phyloP scores from a whole-genome alignment of 257 asterid species.

The Cruciata laevipes region DNA sequence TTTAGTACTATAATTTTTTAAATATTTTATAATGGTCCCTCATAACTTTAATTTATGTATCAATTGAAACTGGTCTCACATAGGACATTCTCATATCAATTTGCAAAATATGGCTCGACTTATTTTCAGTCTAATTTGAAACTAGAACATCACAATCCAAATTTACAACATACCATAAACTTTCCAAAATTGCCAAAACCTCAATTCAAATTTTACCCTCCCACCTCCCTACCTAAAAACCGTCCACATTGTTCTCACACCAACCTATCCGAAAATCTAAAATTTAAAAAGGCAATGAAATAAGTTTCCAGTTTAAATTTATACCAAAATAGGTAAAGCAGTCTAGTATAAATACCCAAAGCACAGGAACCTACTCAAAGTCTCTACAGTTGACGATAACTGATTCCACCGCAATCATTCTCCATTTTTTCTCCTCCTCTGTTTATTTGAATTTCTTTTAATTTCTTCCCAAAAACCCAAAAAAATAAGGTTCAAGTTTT shows the following conservation, averaged over 20 bases:
- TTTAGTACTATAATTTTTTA: no score
- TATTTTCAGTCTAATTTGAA: no score
- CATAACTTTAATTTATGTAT: no score
- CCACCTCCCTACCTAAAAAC: background rate
- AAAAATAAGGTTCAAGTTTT: background rate
- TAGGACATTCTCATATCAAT: no score
- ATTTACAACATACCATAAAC: background rate
- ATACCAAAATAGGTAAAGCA: background rate
- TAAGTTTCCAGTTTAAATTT: no score
- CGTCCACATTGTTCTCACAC: background rate
- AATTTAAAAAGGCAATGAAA: background rate
- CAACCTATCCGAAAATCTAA: background rate
- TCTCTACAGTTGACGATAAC: conserved; percentile 19
- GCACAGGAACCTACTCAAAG: background rate
- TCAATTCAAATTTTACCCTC: no score
- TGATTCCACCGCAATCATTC: conserved; percentile 41
- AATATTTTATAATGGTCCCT: no score
- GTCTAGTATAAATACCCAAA: background rate
- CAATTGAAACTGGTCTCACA: no score
- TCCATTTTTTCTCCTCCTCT: conserved; percentile 17
- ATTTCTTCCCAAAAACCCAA: conserved; percentile 7
- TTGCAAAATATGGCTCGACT: no score
- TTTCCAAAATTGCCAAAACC: background rate
- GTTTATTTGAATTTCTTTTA: conserved; percentile 1
- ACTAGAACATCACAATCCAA: background rate